Percentiles rank a stretch among this genome's conserved stretches.
These are phyloP conservation scores for Mariannaea elegans DNA, from an alignment of 2,329 filamentous ascomycete genomes.

Conservation along the genomic window DNA sequence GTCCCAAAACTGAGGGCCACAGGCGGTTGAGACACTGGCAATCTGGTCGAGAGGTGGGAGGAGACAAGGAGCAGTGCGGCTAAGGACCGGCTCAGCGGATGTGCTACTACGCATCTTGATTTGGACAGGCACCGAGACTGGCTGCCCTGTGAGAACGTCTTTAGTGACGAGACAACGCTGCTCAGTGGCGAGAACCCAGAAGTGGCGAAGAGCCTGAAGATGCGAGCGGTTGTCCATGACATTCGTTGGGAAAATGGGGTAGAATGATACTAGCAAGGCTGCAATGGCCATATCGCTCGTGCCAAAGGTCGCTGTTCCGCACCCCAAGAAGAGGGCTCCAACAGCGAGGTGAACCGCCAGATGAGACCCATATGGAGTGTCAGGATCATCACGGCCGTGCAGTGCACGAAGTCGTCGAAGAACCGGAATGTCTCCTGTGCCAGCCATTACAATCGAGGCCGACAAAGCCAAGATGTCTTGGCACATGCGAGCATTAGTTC, in stretches of 20 bases:
- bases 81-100: constrained; percentile 49
- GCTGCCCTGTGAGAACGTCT: constrained; percentile 84
- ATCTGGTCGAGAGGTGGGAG: constrained; percentile 73
- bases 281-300: constrained; percentile 89
- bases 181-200: constrained; percentile 95
- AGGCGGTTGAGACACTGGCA: constrained; percentile 65
- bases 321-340: constrained; percentile 89
- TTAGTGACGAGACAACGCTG: constrained; percentile 87
- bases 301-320: constrained; percentile 90
- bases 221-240: constrained; percentile 96
- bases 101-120: constrained; percentile 63
- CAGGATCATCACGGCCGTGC: constrained; percentile 84
- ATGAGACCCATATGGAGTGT: constrained; percentile 92
- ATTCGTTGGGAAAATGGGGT: constrained; percentile 87
- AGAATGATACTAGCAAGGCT: constrained; percentile 88
- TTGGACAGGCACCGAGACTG: constrained; percentile 76
- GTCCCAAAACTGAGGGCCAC: constrained; percentile 79
- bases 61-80: constrained; percentile 65
- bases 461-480: constrained; percentile 88
- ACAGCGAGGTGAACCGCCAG: constrained; percentile 92
- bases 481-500: constrained; percentile 87
- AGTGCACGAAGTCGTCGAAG: constrained; percentile 87
- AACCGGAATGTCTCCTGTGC: constrained; percentile 87
- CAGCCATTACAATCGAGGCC: constrained; percentile 90
- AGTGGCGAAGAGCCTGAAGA: constrained; percentile 93